These are phyloP conservation scores for Sugiyamaella valdiviana DNA, from an alignment of 805 yeast species.

Conservation along the genomic window DNA sequence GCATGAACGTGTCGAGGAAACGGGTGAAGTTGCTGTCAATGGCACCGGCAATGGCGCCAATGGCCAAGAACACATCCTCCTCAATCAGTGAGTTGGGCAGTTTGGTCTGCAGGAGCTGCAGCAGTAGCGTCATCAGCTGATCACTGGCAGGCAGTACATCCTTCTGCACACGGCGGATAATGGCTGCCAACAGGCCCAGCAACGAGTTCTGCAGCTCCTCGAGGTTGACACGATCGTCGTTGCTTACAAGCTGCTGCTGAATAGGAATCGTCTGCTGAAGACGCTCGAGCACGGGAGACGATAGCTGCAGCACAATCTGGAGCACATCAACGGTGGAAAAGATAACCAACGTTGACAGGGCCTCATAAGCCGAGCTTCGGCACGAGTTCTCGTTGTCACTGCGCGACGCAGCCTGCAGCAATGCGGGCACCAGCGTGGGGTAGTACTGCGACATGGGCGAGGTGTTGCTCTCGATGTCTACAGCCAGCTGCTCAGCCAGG, in stretches of 20 bases:
- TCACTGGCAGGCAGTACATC: conserved; percentile 69
- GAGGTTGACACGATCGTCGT: conserved; percentile 69
- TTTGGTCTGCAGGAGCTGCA: conserved; percentile 61
- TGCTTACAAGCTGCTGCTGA: conserved; percentile 50
- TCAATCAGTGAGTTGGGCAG: conserved; percentile 72
- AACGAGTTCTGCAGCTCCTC: conserved; percentile 83
- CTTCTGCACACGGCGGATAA: conserved; percentile 71
- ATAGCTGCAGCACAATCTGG: conserved; percentile 62
- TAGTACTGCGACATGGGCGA: conserved; percentile 73
- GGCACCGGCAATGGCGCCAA: conserved; percentile 83
- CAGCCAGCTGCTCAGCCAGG: conserved; percentile 71
- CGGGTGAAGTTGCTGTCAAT: conserved; percentile 62
- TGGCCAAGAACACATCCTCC: conserved; percentile 89
- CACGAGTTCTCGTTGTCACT: conserved; percentile 79
- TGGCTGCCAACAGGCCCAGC: conserved; percentile 70
- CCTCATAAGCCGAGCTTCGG: conserved; percentile 95
- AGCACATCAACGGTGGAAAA: conserved; percentile 67
- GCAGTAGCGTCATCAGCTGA: conserved; percentile 73
- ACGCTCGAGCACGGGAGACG: conserved; percentile 65
- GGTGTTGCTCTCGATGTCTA: conserved; percentile 41
- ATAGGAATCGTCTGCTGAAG: conserved; percentile 61
- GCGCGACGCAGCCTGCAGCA: conserved; percentile 63
- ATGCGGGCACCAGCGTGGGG: conserved; percentile 57
- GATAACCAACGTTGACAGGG: conserved; percentile 73
- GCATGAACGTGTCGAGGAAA: conserved; percentile 77